Base-by-base conservation (phyloP, 257 asterid genomes). In the Nyctanthes arbortristis region DNA sequence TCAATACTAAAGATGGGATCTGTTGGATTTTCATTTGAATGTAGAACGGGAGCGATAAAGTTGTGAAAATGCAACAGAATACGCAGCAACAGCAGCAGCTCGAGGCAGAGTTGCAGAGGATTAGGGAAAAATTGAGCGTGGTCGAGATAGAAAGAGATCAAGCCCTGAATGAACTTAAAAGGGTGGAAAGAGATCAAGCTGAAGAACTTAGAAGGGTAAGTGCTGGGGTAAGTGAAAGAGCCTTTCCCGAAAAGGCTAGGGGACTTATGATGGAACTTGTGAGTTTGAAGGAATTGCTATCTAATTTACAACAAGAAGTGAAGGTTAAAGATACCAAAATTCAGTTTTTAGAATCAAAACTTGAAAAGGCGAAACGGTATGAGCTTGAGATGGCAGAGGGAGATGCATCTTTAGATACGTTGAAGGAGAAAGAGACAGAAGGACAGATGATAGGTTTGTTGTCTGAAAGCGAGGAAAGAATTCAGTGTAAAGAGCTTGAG, bases 21-120 rank as follows among this genome's bases (percentile, higher is more conserved):
- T 33, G 3, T 36, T 37, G 20, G 13, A 20, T 65, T 65, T 12
- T 54, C 31, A 68, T 39, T 30, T 61, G 12, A 35, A 35, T 64
- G 49, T 64, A 78, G 93, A 79, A 66, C 65, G 69, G 56, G 61
- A 81, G 43, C 30, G 52, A 71, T 14, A 79, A 75, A 63, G 57
- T 52, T 12, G 43, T 63, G 74, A 35, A 78, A 25, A 66, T 84
- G 85, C n/a, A n/a, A n/a, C n/a, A n/a, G n/a, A n/a, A n/a, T n/a
- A n/a, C n/a, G n/a, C 90, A 83, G 72, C 80, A 74, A 34, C 87
- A 81, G 49, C 81, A 80, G 57, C 84, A 78, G 75, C 57, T 77
- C 49, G 86, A 87, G 73, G 83, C 80, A 72, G 96, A 90, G 71
- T 45, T 82, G 30, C 73, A 70, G 76, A 57, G 77, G 79, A 76